Percentiles rank a stretch among this genome's conserved stretches.
These are phyloP conservation scores for Penicillium sp. DNA, from an alignment of 2,329 filamentous ascomycete genomes.

Conservation along the genomic window DNA sequence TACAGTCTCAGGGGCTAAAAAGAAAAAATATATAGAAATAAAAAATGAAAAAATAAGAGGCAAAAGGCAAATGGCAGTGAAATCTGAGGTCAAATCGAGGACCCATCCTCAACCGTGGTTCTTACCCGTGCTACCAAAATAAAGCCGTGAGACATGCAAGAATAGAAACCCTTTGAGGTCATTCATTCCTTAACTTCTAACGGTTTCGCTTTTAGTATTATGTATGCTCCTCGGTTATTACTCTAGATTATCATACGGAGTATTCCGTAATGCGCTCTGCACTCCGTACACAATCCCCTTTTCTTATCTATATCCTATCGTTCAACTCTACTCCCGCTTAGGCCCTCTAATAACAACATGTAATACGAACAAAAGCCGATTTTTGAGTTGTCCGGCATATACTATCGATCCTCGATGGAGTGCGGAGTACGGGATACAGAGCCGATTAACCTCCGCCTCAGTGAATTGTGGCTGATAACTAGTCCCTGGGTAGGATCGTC, in stretches of 20 bases:
- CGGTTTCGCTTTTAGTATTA: neutral
- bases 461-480: conserved; percentile 6
- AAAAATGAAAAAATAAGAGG: neutral
- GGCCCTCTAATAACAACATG: neutral
- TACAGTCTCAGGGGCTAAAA: neutral
- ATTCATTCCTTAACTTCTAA: neutral
- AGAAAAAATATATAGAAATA: neutral
- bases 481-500: conserved; percentile 3
- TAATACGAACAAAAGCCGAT: neutral
- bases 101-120: conserved; percentile 19
- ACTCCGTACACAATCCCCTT: neutral
- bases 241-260: neutral
- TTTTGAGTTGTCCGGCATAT: conserved; percentile 1
- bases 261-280: neutral
- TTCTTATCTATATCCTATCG: neutral
- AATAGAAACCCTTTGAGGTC: neutral
- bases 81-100: conserved; percentile 5
- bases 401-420: conserved; percentile 5
- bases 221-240: neutral
- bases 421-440: conserved; percentile 3
- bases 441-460: conserved; percentile 11
- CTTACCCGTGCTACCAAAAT: conserved; percentile 12
- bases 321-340: neutral
- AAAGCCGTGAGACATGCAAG: neutral
- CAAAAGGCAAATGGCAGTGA: conserved; percentile 3